Base-by-base conservation (phyloP, 225 moss, liverwort and hornwort species). In the Thuidium tamariscinum region DNA sequence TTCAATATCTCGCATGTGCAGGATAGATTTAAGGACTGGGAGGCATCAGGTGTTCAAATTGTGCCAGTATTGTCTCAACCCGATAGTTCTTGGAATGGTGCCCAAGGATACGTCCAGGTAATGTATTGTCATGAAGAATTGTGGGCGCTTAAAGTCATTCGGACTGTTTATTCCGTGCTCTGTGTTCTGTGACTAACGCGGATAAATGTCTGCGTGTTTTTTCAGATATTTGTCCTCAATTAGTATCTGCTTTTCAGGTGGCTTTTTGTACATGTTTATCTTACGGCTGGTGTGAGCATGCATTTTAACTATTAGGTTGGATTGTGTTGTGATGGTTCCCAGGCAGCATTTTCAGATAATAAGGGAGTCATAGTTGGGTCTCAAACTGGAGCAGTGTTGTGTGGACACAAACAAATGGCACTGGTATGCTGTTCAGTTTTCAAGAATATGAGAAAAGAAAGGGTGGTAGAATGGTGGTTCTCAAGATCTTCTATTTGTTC, bases 61-160 rank as follows among this genome's bases (percentile, higher is more conserved):
- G 90, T 99, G 83, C 97, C 98, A 56, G 98, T 99, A 20, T 88
- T 99, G 60, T 99, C 98, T 82, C 97, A 96, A 92, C 96, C 98
- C 59, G 89, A 87, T 78, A 34, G 84, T 82, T 87, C 88, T 71
- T 99, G 98, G 98, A 90, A 84, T 70, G 98, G 98, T 74, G 97
- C 94, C 77, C 92, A 95, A 86, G 92, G 92, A 82, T 92, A 92
- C 49, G 93, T 98, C 55, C 97, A 98, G 97, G 97, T 93, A 89
- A 42, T 69, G 73, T 67, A 42, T 48, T 64, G 4, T 86, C 49
- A 49, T 56, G 15, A 71, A 49, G 21, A 62, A 48, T 49, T 41
- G 69, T 69, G 48, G 42, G 22, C 54, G 84, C 56, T 17, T 32
- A 56, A 65, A 79, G 59, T 48, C 34, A 57, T 77, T 84, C 11